phyloP scores from a whole-genome alignment of 805 yeast genomes.

The Hermanozyma aechmeae region DNA sequence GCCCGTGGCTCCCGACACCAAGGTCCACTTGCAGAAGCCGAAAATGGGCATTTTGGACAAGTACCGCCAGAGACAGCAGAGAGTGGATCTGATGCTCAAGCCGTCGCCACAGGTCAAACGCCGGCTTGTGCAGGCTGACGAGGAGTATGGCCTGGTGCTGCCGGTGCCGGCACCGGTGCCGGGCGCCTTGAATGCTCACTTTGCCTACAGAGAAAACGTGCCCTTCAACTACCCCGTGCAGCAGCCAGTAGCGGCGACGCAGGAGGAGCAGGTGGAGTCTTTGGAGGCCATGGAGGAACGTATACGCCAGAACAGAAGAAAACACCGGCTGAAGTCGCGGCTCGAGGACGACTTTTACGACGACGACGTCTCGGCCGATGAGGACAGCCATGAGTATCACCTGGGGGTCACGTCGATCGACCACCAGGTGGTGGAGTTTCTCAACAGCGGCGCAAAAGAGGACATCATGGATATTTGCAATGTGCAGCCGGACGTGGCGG shows the following conservation, averaged over 20 bases:
- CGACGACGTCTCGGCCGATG: slow-evolving; percentile 41
- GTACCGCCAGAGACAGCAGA: slow-evolving; percentile 25
- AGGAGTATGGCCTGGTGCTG: too few relatives aligned
- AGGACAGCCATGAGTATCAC: slow-evolving; percentile 20
- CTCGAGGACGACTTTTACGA: slow-evolving; percentile 36
- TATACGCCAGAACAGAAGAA: slow-evolving; percentile 23
- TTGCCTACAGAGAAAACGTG: too few relatives aligned
- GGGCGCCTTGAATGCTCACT: too few relatives aligned
- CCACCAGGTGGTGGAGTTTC: slow-evolving; percentile 59
- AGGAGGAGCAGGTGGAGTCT: too few relatives aligned
- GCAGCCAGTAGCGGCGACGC: too few relatives aligned
- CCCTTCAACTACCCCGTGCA: too few relatives aligned
- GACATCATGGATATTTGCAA: slow-evolving; percentile 78
- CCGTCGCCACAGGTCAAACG: too few relatives aligned
- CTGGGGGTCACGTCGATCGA: slow-evolving; percentile 45
- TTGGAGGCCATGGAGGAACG: slow-evolving; percentile 31
- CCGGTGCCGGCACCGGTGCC: too few relatives aligned
- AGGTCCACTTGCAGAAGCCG: slow-evolving; percentile 30
- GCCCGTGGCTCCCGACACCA: slow-evolving; percentile 18
- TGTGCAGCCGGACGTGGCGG: slow-evolving; percentile 59
- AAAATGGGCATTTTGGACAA: slow-evolving; percentile 35
- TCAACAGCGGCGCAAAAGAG: slow-evolving; percentile 65
- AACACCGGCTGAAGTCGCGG: slow-evolving; percentile 6
- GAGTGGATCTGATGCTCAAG: too few relatives aligned
- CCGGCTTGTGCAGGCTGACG: slow-evolving; percentile 27